Conservation (phyloP, 257 asterid genomes). For the Solanum ossicruentum region DNA sequence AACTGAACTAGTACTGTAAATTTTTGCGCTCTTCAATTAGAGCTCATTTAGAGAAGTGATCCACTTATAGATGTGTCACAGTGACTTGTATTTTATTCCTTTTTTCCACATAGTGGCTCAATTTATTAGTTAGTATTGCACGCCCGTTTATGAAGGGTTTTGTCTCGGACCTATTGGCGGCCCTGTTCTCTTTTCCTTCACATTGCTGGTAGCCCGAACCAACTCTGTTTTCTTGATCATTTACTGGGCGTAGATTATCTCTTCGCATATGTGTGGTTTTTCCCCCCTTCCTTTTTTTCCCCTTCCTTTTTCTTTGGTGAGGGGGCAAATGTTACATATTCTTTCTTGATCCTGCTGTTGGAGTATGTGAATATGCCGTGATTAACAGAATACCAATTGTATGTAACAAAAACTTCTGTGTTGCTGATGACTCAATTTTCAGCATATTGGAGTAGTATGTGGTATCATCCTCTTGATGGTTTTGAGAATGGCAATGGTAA, state of each 20-base stretch:
- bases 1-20: background rate
- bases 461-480: background rate
- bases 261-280: background rate
- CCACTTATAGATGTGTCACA: background rate
- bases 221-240: background rate
- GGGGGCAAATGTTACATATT: background rate
- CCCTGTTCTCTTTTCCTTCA: background rate
- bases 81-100: background rate
- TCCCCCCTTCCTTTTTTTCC: background rate
- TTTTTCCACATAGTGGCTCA: background rate
- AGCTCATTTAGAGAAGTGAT: background rate
- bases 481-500: background rate
- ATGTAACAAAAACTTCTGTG: background rate
- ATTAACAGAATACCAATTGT: background rate
- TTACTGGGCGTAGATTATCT: background rate
- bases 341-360: background rate
- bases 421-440: background rate
- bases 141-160: background rate
- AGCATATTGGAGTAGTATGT: background rate
- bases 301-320: background rate
- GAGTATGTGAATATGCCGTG: background rate
- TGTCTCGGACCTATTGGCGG: background rate
- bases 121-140: background rate
- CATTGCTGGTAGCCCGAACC: background rate
- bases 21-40: background rate